These are phyloP conservation scores for Trichophyton schoenleinii DNA, from an alignment of 2,329 filamentous ascomycete genomes.

Conservation along the genomic window DNA sequence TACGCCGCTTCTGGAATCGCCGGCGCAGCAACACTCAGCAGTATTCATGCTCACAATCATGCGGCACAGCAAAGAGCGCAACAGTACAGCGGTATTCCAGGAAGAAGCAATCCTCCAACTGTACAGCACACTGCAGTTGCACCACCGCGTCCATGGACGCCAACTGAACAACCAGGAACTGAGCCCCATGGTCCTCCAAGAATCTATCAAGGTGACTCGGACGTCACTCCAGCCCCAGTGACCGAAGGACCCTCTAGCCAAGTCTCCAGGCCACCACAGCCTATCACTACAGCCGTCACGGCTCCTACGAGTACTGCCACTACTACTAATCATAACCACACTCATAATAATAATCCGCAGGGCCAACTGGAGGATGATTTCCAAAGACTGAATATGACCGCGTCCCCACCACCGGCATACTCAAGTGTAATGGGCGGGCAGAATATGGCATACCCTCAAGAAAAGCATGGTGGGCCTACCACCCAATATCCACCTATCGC, in stretches of 20 bases:
- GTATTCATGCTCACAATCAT: slow-evolving; percentile 60
- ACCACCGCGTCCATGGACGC: slow-evolving; percentile 68
- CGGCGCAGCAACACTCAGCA: slow-evolving; percentile 68
- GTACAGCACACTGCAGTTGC: slow-evolving; percentile 25
- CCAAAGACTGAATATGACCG: slow-evolving; percentile 63
- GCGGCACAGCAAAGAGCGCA: slow-evolving; percentile 69
- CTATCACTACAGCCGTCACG: slow-evolving; percentile 5
- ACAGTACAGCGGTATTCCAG: slow-evolving; percentile 53
- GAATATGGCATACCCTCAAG: slow-evolving; percentile 42
- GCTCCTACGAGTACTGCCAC: too few relatives aligned
- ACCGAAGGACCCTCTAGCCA: slow-evolving; percentile 21
- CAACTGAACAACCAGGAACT: slow-evolving; percentile 76
- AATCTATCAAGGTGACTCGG: slow-evolving; percentile 75
- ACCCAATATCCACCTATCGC: slow-evolving; percentile 16
- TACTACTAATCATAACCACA: slow-evolving; percentile 9
- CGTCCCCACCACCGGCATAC: slow-evolving; percentile 90
- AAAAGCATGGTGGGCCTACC: slow-evolving; percentile 5
- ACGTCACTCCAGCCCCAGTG: slow-evolving; percentile 39
- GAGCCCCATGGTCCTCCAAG: slow-evolving; percentile 82
- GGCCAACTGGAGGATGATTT: slow-evolving; percentile 64
- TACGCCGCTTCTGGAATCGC: slow-evolving; percentile 88
- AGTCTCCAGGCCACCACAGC: slow-evolving; percentile 23
- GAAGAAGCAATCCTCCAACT: slow-evolving; percentile 18
- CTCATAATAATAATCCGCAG: slow-evolving; percentile 47
- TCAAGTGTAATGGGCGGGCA: slow-evolving; percentile 64